phyloP scores from a whole-genome alignment of 352 stramenopile species.

The Globisporangium irregulare region DNA sequence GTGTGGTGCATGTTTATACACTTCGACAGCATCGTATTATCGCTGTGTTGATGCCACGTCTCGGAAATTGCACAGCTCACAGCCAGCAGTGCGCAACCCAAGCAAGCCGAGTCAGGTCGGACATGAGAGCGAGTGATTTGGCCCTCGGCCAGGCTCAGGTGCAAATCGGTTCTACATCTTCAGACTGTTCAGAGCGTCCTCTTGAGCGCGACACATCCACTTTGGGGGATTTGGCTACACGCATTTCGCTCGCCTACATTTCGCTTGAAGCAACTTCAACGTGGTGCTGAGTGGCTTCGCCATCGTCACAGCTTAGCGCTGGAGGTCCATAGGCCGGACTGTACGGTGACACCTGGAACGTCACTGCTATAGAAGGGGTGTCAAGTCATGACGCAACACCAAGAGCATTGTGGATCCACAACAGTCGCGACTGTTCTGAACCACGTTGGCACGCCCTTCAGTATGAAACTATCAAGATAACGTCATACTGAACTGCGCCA shows the following conservation, averaged over 20 bases:
- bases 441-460: too few species aligned
- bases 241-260: not conserved
- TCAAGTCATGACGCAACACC: too few species aligned
- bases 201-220: not conserved
- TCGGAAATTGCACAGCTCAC: not conserved
- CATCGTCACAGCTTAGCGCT: not conserved
- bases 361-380: not conserved
- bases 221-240: not conserved
- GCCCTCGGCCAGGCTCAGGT: not conserved
- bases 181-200: not conserved
- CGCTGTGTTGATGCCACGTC: too few species aligned
- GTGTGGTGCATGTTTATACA: too few species aligned
- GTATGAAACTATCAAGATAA: too few species aligned
- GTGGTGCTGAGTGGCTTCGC: not conserved
- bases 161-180: not conserved
- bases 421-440: too few species aligned
- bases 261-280: not conserved
- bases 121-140: not conserved
- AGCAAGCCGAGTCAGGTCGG: not conserved
- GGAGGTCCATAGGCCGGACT: not conserved
- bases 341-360: not conserved
- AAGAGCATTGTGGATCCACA: too few species aligned
- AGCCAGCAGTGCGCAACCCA: not conserved
- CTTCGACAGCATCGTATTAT: too few species aligned
- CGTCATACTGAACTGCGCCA: too few species aligned